These are phyloP conservation scores for Rhododendron molle DNA, from an alignment of 148 eudicot species.

Conservation along the genomic window DNA sequence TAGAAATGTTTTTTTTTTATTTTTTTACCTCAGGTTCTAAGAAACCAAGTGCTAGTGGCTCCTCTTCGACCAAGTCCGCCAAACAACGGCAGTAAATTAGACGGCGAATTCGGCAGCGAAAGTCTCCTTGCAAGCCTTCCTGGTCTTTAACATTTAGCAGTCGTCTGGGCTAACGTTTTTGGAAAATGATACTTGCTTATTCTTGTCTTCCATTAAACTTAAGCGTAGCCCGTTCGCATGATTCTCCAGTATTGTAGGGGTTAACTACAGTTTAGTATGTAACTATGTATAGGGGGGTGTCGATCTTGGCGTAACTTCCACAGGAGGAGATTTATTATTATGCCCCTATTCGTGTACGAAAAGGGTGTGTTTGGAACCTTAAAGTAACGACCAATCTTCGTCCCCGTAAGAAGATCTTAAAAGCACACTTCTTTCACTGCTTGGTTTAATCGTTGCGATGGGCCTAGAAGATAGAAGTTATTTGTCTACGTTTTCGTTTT, in stretches of 20 bases:
- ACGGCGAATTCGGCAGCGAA: neutral
- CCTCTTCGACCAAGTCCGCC: slow-evolving; percentile 18
- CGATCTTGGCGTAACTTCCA: too few species aligned
- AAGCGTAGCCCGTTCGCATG: neutral
- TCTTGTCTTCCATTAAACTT: neutral
- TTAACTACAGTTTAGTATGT: neutral
- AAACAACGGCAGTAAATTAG: slow-evolving; percentile 22
- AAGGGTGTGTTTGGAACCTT: too few species aligned
- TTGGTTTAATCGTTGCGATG: neutral
- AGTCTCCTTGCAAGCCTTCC: neutral
- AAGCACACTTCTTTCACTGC: neutral
- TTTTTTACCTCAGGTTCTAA: slow-evolving; percentile 21
- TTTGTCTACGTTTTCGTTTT: neutral
- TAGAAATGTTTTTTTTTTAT: too few species aligned
- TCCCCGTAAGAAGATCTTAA: neutral
- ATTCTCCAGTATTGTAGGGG: neutral
- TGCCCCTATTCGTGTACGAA: too few species aligned
- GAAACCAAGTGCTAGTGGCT: slow-evolving; percentile 21
- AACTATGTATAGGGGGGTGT: too few species aligned
- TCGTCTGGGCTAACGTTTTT: neutral
- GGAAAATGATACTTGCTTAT: neutral
- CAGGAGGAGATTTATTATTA: too few species aligned
- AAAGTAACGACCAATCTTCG: neutral
- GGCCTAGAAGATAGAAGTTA: neutral
- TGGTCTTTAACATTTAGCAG: neutral